Evolutionary conservation across 257 asterid species (phyloP).

Genomic region (Solanum phureja): DNA sequence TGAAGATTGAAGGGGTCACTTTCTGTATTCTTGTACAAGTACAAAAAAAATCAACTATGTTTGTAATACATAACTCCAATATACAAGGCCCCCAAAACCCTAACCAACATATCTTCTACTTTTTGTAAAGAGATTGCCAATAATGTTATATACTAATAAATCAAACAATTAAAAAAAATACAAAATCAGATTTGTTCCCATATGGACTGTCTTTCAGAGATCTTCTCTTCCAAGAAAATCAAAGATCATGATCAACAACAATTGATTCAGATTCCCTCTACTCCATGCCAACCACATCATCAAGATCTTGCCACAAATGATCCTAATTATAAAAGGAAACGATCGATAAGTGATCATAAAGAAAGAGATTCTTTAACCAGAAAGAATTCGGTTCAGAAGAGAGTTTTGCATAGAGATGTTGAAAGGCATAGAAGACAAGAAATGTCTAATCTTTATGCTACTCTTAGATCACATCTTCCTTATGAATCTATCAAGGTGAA

Average conservation of each 20-base stretch:
- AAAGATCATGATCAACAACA: not conserved
- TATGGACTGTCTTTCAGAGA: not conserved
- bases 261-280: not conserved
- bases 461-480: slow-evolving; percentile 19
- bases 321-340: not conserved
- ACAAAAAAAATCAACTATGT: not conserved
- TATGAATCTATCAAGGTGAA: slow-evolving; percentile 11
- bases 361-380: not conserved
- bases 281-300: not conserved
- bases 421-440: slow-evolving; percentile 28
- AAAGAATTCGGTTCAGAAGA: not conserved
- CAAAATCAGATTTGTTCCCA: not conserved
- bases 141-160: not conserved
- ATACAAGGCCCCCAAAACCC: not conserved
- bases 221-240: not conserved
- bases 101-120: not conserved
- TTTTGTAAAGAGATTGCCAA: not conserved
- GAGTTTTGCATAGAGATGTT: slow-evolving; percentile 12
- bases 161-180: not conserved
- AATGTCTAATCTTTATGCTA: slow-evolving; percentile 14
- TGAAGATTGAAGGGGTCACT: not conserved
- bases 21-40: not conserved
- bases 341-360: not conserved
- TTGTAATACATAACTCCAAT: not conserved
- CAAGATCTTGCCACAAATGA: not conserved